Percentiles rank a stretch among this genome's conserved stretches.
Evolutionary conservation across 768 basidiomycete genomes (phyloP).

Genomic region (Lyophyllum shimeji): DNA sequence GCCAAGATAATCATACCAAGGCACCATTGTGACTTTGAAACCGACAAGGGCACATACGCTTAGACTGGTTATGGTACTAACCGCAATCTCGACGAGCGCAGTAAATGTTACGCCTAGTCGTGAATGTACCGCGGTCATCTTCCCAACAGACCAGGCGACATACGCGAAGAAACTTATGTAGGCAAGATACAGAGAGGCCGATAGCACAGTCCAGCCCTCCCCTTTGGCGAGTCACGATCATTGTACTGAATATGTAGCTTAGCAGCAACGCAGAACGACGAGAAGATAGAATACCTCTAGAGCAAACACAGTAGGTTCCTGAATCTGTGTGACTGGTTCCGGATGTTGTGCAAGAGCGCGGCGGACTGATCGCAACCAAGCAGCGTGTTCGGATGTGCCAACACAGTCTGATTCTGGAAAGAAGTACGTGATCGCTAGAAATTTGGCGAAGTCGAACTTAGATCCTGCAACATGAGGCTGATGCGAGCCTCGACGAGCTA

Average conservation of each 20-base stretch:
- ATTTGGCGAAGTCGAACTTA: slow-evolving; percentile 64
- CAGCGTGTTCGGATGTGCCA: slow-evolving; percentile 55
- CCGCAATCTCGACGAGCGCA: slow-evolving; percentile 86
- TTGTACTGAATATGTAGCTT: slow-evolving; percentile 38
- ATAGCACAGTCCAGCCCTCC: slow-evolving; percentile 58
- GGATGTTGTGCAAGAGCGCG: slow-evolving; percentile 34
- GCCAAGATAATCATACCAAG: slow-evolving; percentile 56
- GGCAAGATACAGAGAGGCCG: slow-evolving; percentile 70
- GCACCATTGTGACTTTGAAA: slow-evolving; percentile 87
- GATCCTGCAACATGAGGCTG: slow-evolving; percentile 47
- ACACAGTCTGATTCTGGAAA: slow-evolving; percentile 76
- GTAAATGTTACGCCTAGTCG: slow-evolving; percentile 91
- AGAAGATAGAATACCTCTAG: slow-evolving; percentile 35
- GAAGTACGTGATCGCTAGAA: slow-evolving; percentile 80
- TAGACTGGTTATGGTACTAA: slow-evolving; percentile 91
- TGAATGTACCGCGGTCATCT: slow-evolving; percentile 86
- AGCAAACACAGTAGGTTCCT: slow-evolving; percentile 44
- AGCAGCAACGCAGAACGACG: not conserved
- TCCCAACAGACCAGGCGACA: slow-evolving; percentile 72
- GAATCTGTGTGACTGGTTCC: slow-evolving; percentile 25
- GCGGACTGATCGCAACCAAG: slow-evolving; percentile 60
- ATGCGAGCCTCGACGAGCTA: slow-evolving; percentile 64
- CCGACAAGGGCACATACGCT: slow-evolving; percentile 91
- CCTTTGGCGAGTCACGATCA: slow-evolving; percentile 45
- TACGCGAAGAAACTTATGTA: slow-evolving; percentile 77